phyloP scores from a whole-genome alignment of 2,329 filamentous ascomycete genomes.

The Colletotrichum cordylinicola region DNA sequence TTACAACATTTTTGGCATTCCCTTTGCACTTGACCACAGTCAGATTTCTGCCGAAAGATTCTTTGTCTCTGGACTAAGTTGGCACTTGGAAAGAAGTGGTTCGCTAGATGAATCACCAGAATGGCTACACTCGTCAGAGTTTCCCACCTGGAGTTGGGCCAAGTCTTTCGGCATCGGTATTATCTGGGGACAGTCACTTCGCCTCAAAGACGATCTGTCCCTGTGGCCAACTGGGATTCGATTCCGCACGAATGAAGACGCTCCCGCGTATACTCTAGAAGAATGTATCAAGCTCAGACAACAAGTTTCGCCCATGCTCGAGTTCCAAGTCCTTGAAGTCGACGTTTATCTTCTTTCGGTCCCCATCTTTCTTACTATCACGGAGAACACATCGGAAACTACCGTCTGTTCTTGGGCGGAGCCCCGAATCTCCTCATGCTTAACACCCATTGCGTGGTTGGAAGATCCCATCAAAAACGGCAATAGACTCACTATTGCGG shows the following conservation, averaged over 20 bases:
- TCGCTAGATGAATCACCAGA: not conserved
- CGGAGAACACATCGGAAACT: not conserved
- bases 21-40: not conserved
- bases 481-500: not conserved
- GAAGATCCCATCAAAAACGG: not conserved
- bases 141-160: not conserved
- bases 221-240: not conserved
- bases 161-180: not conserved
- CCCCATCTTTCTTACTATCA: not conserved
- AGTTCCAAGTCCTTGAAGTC: not conserved
- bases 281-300: not conserved
- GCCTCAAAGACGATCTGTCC: not conserved
- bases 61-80: not conserved
- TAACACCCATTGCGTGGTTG: not conserved
- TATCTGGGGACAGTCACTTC: not conserved
- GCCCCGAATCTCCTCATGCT: not conserved
- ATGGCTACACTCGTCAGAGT: not conserved
- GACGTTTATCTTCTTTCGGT: not conserved
- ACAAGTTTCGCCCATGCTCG: not conserved
- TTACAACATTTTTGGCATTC: not conserved
- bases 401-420: not conserved
- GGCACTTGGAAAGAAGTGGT: not conserved
- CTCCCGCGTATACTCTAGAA: not conserved
- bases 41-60: not conserved
- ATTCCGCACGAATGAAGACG: not conserved